A percentile compares a stretch with the other conserved stretches of the same genome.
Evolutionary conservation across 371 early-diverging fungal genomes (phyloP).

Genomic region (Gilbertella persicaria): DNA sequence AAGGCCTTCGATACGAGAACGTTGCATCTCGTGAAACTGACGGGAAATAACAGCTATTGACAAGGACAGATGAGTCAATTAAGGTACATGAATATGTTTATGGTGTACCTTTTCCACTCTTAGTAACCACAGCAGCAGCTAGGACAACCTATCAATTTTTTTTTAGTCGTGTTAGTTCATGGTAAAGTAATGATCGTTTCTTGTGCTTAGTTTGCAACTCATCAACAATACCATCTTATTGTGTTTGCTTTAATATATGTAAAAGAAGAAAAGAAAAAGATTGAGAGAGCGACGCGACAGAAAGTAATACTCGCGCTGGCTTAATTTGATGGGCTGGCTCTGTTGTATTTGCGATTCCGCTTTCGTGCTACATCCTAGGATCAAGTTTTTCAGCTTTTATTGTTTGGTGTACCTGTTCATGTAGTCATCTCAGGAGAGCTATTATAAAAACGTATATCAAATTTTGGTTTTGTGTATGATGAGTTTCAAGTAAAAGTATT

Average conservation of each 20-base stretch:
- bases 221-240: not conserved
- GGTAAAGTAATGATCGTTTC: not conserved
- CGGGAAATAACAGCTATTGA: slow-evolving; percentile 89
- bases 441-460: too few relatives aligned
- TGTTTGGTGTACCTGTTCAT: too few relatives aligned
- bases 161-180: not conserved
- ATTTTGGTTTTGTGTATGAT: too few relatives aligned
- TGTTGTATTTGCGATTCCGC: too few relatives aligned
- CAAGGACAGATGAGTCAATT: not conserved
- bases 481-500: too few relatives aligned
- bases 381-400: too few relatives aligned
- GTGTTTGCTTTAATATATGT: not conserved
- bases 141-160: slow-evolving; percentile 66
- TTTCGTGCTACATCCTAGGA: too few relatives aligned
- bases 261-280: not conserved
- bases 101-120: slow-evolving; percentile 87
- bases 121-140: slow-evolving; percentile 90
- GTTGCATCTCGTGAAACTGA: slow-evolving; percentile 95
- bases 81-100: not conserved
- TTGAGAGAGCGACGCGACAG: not conserved
- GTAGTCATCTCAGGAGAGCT: too few relatives aligned
- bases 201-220: too few relatives aligned
- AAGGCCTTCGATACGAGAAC: slow-evolving; percentile 95
- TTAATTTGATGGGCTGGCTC: too few relatives aligned
- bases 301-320: too few relatives aligned